Evolutionary conservation across 192 early-diverging fungal genomes (phyloP).

Genomic region (Coemansia aciculifera): DNA sequence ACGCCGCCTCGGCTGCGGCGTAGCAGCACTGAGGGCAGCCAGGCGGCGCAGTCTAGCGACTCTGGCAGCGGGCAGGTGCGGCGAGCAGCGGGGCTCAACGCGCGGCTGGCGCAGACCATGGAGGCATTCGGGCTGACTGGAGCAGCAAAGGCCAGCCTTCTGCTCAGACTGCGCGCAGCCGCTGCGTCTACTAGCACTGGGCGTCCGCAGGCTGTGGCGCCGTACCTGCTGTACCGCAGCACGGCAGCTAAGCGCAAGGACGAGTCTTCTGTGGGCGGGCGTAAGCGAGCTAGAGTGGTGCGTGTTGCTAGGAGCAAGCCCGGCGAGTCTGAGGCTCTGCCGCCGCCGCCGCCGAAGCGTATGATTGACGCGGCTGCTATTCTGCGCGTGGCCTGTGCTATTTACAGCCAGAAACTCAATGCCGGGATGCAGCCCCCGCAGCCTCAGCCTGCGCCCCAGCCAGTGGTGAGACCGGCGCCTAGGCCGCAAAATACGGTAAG

Average conservation of each 20-base stretch:
- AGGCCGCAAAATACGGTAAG: too few species aligned
- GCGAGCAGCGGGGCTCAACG: conserved; percentile 36
- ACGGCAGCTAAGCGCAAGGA: background rate
- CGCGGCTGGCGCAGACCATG: conserved; percentile 52
- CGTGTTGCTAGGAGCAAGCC: conserved; percentile 20
- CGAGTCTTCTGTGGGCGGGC: background rate
- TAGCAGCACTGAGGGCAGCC: conserved; percentile 8
- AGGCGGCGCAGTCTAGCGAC: background rate
- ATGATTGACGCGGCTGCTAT: conserved; percentile 42
- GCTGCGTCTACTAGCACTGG: conserved; percentile 51
- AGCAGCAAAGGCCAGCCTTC: conserved; percentile 41
- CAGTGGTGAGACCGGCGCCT: background rate
- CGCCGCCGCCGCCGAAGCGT: background rate
- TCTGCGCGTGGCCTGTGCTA: conserved; percentile 48
- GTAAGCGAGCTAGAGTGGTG: conserved; percentile 44
- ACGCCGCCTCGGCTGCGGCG: background rate
- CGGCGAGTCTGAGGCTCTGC: background rate
- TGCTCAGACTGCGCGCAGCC: conserved; percentile 47
- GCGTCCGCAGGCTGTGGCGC: conserved; percentile 46
- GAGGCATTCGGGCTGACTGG: conserved; percentile 53
- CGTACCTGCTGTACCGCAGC: conserved; percentile 43
- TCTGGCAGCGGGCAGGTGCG: background rate
- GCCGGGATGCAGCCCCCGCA: conserved; percentile 14
- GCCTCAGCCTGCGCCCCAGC: conserved; percentile 12
- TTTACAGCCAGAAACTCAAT: conserved; percentile 53